A percentile compares a stretch with the other conserved stretches of the same genome.
Conservation (phyloP, 352 stramenopile genomes). For the Globisporangium emineosum region DNA sequence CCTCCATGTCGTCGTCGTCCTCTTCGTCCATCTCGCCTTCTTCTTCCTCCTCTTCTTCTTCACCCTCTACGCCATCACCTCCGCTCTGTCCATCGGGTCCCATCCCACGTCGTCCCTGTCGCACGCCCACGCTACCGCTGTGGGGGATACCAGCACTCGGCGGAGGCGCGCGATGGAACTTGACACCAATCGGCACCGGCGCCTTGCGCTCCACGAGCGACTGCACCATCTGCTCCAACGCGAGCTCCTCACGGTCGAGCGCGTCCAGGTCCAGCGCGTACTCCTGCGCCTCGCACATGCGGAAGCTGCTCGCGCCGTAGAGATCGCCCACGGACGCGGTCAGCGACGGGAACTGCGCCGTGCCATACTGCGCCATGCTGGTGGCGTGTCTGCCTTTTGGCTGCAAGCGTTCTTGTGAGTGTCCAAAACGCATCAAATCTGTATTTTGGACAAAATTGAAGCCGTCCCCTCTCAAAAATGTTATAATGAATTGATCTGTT, state of each 20-base stretch:
- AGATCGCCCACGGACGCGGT: conserved; percentile 46
- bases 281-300: conserved; percentile 42
- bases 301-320: conserved; percentile 51
- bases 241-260: conserved; percentile 54
- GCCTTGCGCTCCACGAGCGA: conserved; percentile 49
- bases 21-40: conserved; percentile 20
- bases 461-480: no score
- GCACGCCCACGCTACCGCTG: neutral
- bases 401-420: no score
- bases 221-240: conserved; percentile 47
- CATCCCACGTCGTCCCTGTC: conserved; percentile 4
- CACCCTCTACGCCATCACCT: conserved; percentile 7
- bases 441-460: no score
- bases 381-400: neutral
- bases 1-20: conserved; percentile 41
- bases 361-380: conserved; percentile 4
- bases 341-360: conserved; percentile 33
- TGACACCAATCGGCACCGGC: conserved; percentile 50
- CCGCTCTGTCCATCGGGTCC: conserved; percentile 7
- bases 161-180: conserved; percentile 39
- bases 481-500: neutral
- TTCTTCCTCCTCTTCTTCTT: conserved; percentile 25
- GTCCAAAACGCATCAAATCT: no score
- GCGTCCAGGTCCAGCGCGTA: conserved; percentile 48
- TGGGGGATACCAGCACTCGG: neutral